Evolutionary conservation across 805 yeast species (phyloP).

Genomic region (Saccharomycopsis lassenensis): DNA sequence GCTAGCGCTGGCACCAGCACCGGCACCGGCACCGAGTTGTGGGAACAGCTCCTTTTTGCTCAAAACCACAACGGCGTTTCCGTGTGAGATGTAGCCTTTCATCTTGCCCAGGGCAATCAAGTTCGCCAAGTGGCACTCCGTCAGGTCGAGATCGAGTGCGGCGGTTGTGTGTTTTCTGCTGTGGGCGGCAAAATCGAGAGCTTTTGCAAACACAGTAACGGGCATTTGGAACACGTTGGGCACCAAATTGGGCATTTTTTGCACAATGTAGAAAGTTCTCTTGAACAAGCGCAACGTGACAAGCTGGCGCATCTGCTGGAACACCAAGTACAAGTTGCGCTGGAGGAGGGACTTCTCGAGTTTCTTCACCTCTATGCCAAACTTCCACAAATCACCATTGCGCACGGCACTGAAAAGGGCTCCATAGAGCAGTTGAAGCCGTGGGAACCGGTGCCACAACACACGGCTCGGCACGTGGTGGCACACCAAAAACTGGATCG

Average conservation of each 20-base stretch:
- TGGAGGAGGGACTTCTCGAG: constrained; percentile 42
- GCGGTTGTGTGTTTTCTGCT: constrained; percentile 1
- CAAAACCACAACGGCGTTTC: constrained; percentile 60
- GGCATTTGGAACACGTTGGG: constrained; percentile 12
- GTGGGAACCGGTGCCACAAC: constrained; percentile 28
- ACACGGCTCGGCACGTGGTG: constrained; percentile 35
- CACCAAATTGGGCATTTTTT: constrained; percentile 23
- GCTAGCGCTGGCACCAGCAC: no score
- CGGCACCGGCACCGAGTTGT: no score
- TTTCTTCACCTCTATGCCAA: constrained; percentile 33
- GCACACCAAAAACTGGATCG: constrained; percentile 43
- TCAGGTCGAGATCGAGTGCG: constrained; percentile 33
- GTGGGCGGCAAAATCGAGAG: constrained; percentile 29
- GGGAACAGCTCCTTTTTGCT: constrained; percentile 73
- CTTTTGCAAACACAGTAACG: constrained; percentile 33
- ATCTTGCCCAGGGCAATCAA: constrained; percentile 48
- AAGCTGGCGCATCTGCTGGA: constrained; percentile 39
- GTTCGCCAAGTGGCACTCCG: constrained; percentile 61
- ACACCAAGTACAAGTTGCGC: constrained; percentile 48
- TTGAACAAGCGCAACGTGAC: constrained; percentile 43
- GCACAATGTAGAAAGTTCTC: constrained; percentile 23
- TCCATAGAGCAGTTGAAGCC: constrained; percentile 32
- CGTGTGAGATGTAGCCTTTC: constrained; percentile 77
- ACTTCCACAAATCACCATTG: constrained; percentile 45
- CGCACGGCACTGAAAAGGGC: constrained; percentile 37